Base-by-base conservation (phyloP, 371 early-diverging fungal genomes). In the Circinella umbellata region DNA sequence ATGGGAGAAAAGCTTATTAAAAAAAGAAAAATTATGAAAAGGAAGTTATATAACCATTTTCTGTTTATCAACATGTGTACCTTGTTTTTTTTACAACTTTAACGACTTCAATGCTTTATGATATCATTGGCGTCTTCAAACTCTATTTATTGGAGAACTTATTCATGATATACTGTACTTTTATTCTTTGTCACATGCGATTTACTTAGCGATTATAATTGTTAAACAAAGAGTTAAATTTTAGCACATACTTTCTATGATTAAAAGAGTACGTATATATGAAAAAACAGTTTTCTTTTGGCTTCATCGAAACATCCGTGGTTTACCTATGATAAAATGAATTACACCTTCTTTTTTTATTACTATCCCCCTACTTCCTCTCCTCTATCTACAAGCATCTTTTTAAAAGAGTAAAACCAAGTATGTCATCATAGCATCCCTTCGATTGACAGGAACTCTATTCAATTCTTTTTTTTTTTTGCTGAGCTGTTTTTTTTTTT, bases 371-470 rank as follows among this genome's bases (percentile, higher is more conserved):
- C 42, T 42, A 9, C 11, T 42, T 9, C 42, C 11, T 11, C 42
- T 42, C 42, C 42, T 42, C 42, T 42, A 9, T 42, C 42, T 27
- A 27, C 27, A 42, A 42, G 1, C 3, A 9, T 42, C 3, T 42
- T 42, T 42, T 6, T 42, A 42, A 42, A 39, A 9, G 51, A 17
- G n/a, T 5, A 17, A n/a, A 3, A 7, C 51, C 51, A 51, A 51
- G 51, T 51, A 51, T 51, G 51, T 51, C 51, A 51, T 51, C 51
- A 51, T 51, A 8, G 7, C 51, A 14, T 51, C 51, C 51, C 51
- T 51, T 42, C 7, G 14, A 51, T 51, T 51, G 51, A 51, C 6
- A 51, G 15, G 51, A n/a, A 51, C 8, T 15, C 15, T 15, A 13
- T 15, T 51, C 7, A 0, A 13, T 6, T 5, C 51, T 51, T 15